These are phyloP conservation scores for Skeletonema tropicum DNA, from an alignment of 108 stramenopile species.

Conservation along the genomic window DNA sequence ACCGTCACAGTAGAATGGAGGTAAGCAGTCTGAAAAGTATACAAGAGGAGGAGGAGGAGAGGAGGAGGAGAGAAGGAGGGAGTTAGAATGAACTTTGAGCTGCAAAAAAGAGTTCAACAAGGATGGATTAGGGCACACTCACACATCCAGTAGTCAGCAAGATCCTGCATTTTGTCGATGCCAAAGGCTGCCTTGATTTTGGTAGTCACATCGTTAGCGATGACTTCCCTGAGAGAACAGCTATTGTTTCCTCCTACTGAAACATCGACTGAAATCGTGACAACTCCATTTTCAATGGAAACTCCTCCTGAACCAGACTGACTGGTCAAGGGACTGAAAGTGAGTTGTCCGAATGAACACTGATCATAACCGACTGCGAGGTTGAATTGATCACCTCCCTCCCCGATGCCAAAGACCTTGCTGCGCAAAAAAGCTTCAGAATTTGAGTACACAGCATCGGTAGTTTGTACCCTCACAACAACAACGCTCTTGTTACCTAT, in stretches of 20 bases:
- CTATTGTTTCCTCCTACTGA: background rate
- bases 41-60: too few relatives aligned
- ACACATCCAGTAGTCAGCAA: slow-evolving; percentile 32
- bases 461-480: slow-evolving; percentile 32
- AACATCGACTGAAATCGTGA: background rate
- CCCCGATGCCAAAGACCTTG: background rate
- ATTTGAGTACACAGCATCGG: slow-evolving; percentile 13
- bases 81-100: background rate
- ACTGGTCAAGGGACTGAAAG: slow-evolving; percentile 11
- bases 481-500: slow-evolving; percentile 22
- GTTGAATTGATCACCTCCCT: slow-evolving; percentile 2
- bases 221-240: too few relatives aligned
- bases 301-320: background rate
- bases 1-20: background rate
- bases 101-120: too few relatives aligned
- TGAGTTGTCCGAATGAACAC: slow-evolving; percentile 38
- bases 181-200: slow-evolving; percentile 15
- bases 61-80: too few relatives aligned
- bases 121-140: too few relatives aligned
- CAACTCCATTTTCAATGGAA: slow-evolving; percentile 10
- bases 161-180: background rate
- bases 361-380: slow-evolving; percentile 26
- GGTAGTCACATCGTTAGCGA: slow-evolving; percentile 13
- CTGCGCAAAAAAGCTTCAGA: background rate
- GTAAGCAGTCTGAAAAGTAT: background rate